A percentile compares a stretch with the other conserved stretches of the same genome.
phyloP scores from a whole-genome alignment of 306 rosid genomes.

The Quercus wislizeni region DNA sequence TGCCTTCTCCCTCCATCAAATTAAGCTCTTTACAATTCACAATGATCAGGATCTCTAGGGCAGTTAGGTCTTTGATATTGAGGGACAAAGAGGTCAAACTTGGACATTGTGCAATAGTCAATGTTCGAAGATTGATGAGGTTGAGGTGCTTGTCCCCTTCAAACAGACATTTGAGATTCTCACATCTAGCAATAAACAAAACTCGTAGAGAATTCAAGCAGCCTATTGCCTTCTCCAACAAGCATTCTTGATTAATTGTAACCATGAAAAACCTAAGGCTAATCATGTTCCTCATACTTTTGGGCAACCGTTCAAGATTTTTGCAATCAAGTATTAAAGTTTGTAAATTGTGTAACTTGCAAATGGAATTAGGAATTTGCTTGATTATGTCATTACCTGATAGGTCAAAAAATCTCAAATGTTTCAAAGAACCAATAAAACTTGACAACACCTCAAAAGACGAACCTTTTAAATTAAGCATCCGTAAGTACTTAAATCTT shows the following conservation, averaged over 20 bases:
- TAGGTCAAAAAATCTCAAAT: constrained; percentile 18
- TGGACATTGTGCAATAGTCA: not conserved
- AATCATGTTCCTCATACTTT: constrained; percentile 14
- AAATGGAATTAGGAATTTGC: constrained; percentile 22
- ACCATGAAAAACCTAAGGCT: constrained; percentile 22
- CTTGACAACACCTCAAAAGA: constrained; percentile 16
- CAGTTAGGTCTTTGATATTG: not conserved
- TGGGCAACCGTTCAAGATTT: constrained; percentile 27
- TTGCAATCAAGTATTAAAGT: constrained; percentile 10
- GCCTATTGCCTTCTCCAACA: constrained; percentile 11
- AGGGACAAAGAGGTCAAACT: constrained; percentile 22
- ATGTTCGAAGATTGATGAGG: not conserved
- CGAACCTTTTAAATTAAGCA: constrained; percentile 12
- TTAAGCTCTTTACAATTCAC: not conserved
- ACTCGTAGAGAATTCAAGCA: constrained; percentile 13
- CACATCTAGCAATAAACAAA: constrained; percentile 2
- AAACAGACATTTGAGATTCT: constrained; percentile 12
- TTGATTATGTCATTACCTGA: not conserved
- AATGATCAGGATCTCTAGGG: constrained; percentile 3
- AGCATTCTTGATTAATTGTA: constrained; percentile 10
- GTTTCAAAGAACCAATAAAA: constrained; percentile 10
- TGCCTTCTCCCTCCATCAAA: not conserved
- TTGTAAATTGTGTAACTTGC: constrained; percentile 30
- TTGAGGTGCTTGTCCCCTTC: not conserved
- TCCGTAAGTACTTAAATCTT: constrained; percentile 12